Conservation (phyloP, 768 basidiomycete genomes). For the Tremella mesenterica region DNA sequence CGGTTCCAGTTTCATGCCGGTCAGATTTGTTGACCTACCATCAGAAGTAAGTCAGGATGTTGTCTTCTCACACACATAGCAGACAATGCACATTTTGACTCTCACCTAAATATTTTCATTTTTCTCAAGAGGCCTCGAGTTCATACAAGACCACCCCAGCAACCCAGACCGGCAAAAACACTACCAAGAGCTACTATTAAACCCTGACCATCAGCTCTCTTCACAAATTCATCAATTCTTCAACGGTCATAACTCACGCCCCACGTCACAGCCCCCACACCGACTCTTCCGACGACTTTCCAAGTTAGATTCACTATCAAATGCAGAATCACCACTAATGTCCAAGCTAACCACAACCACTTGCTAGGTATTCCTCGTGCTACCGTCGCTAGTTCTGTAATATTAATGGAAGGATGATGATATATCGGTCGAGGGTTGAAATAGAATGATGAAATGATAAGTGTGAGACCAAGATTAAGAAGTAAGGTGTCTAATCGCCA, state of each 20-base stretch:
- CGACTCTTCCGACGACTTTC: slow-evolving; percentile 37
- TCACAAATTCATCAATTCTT: background rate
- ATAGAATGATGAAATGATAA: slow-evolving; percentile 42
- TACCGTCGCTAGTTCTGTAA: slow-evolving; percentile 2
- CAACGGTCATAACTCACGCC: slow-evolving; percentile 31
- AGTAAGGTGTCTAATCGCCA: slow-evolving; percentile 43
- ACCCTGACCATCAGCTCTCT: slow-evolving; percentile 23
- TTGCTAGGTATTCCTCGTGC: slow-evolving; percentile 18
- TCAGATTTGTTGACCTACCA: no score
- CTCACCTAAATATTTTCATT: no score
- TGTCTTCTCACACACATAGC: no score
- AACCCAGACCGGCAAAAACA: slow-evolving; percentile 41
- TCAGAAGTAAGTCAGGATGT: no score
- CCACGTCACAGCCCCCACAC: slow-evolving; percentile 43
- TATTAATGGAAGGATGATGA: slow-evolving; percentile 6
- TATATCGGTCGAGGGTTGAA: slow-evolving; percentile 41
- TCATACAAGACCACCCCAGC: slow-evolving; percentile 39
- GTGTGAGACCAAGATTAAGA: slow-evolving; percentile 40
- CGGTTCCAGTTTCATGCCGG: no score
- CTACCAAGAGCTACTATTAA: slow-evolving; percentile 41
- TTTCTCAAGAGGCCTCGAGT: no score
- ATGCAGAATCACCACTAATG: slow-evolving; percentile 25
- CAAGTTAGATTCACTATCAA: slow-evolving; percentile 32
- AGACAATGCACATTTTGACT: no score
- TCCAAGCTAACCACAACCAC: slow-evolving; percentile 36